phyloP scores from a whole-genome alignment of 805 yeast species.

The Pichia deserticola region DNA sequence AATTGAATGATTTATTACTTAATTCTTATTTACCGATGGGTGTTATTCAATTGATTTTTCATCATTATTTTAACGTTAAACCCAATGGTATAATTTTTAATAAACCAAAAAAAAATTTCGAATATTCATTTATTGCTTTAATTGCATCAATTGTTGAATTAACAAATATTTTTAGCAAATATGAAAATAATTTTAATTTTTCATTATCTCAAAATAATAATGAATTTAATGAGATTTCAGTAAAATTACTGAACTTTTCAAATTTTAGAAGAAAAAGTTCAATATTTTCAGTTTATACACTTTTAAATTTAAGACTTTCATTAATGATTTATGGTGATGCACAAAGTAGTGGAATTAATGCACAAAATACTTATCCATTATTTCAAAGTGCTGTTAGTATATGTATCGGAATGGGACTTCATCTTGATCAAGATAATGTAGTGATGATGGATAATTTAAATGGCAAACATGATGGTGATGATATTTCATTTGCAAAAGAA shows the following conservation, averaged over 20 bases:
- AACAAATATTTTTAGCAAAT: conserved; percentile 6
- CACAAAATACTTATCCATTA: conserved; percentile 8
- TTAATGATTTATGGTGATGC: conserved; percentile 11
- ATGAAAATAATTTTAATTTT: conserved; percentile 1
- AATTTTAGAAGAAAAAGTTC: conserved; percentile 8
- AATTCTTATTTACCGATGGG: conserved; percentile 9
- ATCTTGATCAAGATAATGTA: conserved; percentile 5
- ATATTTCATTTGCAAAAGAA: conserved; percentile 4
- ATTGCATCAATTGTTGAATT: conserved; percentile 9
- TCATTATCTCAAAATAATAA: background rate
- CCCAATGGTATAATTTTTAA: conserved; percentile 3
- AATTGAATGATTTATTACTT: conserved; percentile 8
- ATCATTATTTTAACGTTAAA: conserved; percentile 5
- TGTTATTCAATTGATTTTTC: conserved; percentile 5
- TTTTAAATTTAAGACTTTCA: conserved; percentile 7
- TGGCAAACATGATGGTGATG: background rate
- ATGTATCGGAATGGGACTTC: conserved; percentile 9
- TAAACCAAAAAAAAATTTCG: conserved; percentile 4
- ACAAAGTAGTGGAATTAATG: conserved; percentile 8
- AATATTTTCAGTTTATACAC: conserved; percentile 4
- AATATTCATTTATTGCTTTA: conserved; percentile 11
- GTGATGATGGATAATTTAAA: background rate
- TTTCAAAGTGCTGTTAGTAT: conserved; percentile 9
- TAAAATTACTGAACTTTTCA: conserved; percentile 8
- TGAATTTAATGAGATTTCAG: conserved; percentile 5